A percentile compares a stretch with the other conserved stretches of the same genome.
phyloP scores from a whole-genome alignment of 2,329 filamentous ascomycete species.

The Stachybotrys echinatus region DNA sequence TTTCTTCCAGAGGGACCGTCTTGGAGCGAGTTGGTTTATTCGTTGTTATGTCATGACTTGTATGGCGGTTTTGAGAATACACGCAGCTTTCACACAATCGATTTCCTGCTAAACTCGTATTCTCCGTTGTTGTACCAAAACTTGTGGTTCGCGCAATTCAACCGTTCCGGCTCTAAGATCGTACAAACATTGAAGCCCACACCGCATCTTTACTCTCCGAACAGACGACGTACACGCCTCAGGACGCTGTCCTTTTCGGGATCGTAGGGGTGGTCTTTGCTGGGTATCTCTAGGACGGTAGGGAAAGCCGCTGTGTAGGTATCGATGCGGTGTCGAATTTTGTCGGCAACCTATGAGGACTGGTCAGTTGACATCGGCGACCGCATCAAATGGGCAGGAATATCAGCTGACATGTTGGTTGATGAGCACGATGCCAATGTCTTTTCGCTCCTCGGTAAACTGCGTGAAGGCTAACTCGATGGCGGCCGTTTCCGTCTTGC shows the following conservation, averaged over 20 bases:
- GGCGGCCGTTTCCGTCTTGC: conserved; percentile 80
- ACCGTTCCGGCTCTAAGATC: not conserved
- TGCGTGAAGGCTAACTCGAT: conserved; percentile 88
- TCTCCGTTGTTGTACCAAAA: too few species aligned
- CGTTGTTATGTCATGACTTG: too few species aligned
- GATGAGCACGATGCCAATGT: conserved; percentile 94
- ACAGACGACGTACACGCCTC: conserved; percentile 68
- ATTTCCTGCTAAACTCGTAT: too few species aligned
- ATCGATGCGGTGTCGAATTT: conserved; percentile 87
- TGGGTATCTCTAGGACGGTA: conserved; percentile 93
- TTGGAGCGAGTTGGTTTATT: too few species aligned
- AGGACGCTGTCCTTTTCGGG: conserved; percentile 98
- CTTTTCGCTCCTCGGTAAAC: conserved; percentile 86
- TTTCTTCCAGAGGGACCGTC: too few species aligned
- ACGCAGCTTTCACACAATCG: too few species aligned
- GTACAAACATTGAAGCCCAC: not conserved
- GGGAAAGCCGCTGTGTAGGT: conserved; percentile 92
- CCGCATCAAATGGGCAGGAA: too few species aligned
- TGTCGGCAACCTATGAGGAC: conserved; percentile 96
- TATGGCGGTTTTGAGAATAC: too few species aligned
- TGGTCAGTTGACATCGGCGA: too few species aligned
- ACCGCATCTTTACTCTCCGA: conserved; percentile 55
- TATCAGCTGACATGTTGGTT: conserved; percentile 79
- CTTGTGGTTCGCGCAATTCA: not conserved
- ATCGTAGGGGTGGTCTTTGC: conserved; percentile 98